These are phyloP conservation scores for Inonotus hispidus DNA, from an alignment of 1,284 basidiomycete species.

Conservation along the genomic window DNA sequence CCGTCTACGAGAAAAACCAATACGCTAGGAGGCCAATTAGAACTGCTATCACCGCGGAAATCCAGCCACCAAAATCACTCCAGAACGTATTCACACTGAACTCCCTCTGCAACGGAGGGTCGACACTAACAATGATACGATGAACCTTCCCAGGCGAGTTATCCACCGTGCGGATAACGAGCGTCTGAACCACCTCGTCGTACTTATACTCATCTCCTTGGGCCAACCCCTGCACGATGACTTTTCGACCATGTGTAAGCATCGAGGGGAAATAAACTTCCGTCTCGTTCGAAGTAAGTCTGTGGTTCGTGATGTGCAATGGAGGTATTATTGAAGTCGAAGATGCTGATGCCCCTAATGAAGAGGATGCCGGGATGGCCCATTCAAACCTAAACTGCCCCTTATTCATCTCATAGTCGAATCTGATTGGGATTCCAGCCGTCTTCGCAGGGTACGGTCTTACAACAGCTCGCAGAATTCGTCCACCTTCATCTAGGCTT, in stretches of 20 bases:
- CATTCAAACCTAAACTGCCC: slow-evolving; percentile 61
- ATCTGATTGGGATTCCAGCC: slow-evolving; percentile 61
- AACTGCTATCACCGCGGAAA: slow-evolving; percentile 21
- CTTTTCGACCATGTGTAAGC: slow-evolving; percentile 48
- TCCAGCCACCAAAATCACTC: slow-evolving; percentile 50
- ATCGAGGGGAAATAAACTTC: slow-evolving; percentile 75
- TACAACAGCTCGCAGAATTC: slow-evolving; percentile 75
- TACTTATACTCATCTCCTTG: slow-evolving; percentile 44
- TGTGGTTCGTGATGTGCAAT: slow-evolving; percentile 2
- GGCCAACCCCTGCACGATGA: slow-evolving; percentile 52
- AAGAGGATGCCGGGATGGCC: slow-evolving; percentile 36
- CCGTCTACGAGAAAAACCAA: neutral
- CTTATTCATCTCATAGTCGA: slow-evolving; percentile 68
- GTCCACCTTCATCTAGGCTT: slow-evolving; percentile 73
- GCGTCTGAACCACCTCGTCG: slow-evolving; percentile 58
- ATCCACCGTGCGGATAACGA: slow-evolving; percentile 51
- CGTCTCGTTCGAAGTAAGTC: slow-evolving; percentile 52
- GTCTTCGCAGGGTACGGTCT: slow-evolving; percentile 77
- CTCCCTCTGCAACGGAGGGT: slow-evolving; percentile 44
- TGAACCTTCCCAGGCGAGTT: slow-evolving; percentile 41
- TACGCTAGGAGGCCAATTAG: slow-evolving; percentile 2
- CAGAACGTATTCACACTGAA: slow-evolving; percentile 59
- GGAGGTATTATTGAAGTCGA: slow-evolving; percentile 10
- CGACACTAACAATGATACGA: slow-evolving; percentile 46
- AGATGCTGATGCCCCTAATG: slow-evolving; percentile 4